Base-by-base conservation (phyloP, 805 yeast genomes). In the Barnettozyma sucrosica region DNA sequence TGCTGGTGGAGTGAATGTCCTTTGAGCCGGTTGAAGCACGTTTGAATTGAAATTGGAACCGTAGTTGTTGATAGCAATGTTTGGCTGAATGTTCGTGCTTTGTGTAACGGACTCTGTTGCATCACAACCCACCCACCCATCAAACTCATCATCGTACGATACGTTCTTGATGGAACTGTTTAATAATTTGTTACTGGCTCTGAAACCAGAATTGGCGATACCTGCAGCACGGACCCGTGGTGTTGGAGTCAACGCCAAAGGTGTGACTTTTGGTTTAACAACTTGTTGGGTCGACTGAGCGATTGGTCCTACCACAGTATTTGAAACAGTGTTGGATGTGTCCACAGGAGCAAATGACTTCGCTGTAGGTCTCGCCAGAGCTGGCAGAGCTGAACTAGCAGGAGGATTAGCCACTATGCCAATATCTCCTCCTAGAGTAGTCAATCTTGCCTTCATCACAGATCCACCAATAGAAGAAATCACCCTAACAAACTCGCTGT, bases 401-500 rank as follows among this genome's bases (percentile, higher is more conserved):
- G 42, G 42, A 10, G 42, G 33, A 16, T 8, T 39, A 24, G 32
- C 20, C 20, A 39, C 42, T 7, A 39, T 26, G 9, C 42, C n/a
- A 16, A 19, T 28, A 39, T 39, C 42, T 8, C 42, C 42, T 18
- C 42, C 42, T 14, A 39, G n/a, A 3, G 33, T 16, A 6, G 42
- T 25, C 33, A 39, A 25, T 39, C 42, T 39, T 6, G 42, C 42
- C 32, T 20, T 39, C 42, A 39, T 39, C 23, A 39, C 42, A 4
- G 42, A 39, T 6, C 42, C 42, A 24, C 42, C 42, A 16, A 39
- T 20, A 7, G 30, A 16, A 25, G 42, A 39, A 19, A 78, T 71
- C 1, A 65, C 64, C 2, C 55, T 58, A 42, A 67, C 65, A 50
- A 69, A 73, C n/a, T 56, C 57, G 21, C 64, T 54, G 55, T 77